Evolutionary conservation across 164 flowering plant genomes (phyloP).

Genomic region (Umbilicus rupestris): DNA sequence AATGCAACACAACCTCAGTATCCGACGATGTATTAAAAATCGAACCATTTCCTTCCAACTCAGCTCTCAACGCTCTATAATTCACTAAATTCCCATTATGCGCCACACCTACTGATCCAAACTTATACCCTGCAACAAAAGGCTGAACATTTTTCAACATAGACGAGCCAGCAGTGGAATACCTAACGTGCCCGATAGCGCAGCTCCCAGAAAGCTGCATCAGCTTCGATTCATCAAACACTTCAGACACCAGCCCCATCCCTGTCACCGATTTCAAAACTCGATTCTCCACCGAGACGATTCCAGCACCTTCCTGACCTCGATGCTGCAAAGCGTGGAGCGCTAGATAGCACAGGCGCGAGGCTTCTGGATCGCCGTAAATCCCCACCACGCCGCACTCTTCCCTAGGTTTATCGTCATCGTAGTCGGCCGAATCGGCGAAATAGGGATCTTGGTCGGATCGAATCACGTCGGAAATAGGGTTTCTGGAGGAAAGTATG

Average conservation of each 20-base stretch:
- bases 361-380: conserved; percentile 87
- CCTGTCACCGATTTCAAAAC: conserved; percentile 69
- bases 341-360: conserved; percentile 73
- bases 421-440: not conserved
- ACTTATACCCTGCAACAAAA: conserved; percentile 77
- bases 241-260: conserved; percentile 80
- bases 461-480: conserved; percentile 18
- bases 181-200: conserved; percentile 88
- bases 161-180: conserved; percentile 90
- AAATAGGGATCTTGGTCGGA: conserved; percentile 14
- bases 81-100: conserved; percentile 91
- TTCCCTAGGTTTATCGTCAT: conserved; percentile 67
- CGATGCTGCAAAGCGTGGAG: conserved; percentile 93
- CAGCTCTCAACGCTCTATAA: conserved; percentile 43
- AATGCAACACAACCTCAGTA: conserved; percentile 87
- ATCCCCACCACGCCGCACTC: conserved; percentile 97
- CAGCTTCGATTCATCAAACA: conserved; percentile 61
- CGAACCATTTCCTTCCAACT: conserved; percentile 73
- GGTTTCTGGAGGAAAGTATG: conserved; percentile 15
- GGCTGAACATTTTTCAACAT: conserved; percentile 93
- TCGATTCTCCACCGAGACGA: conserved; percentile 47
- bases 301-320: conserved; percentile 95
- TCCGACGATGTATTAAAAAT: conserved; percentile 83
- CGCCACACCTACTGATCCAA: conserved; percentile 85
- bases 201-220: conserved; percentile 54